These are phyloP conservation scores for Calocybe gangraenosa DNA, from an alignment of 768 basidiomycete genomes.

Conservation along the genomic window DNA sequence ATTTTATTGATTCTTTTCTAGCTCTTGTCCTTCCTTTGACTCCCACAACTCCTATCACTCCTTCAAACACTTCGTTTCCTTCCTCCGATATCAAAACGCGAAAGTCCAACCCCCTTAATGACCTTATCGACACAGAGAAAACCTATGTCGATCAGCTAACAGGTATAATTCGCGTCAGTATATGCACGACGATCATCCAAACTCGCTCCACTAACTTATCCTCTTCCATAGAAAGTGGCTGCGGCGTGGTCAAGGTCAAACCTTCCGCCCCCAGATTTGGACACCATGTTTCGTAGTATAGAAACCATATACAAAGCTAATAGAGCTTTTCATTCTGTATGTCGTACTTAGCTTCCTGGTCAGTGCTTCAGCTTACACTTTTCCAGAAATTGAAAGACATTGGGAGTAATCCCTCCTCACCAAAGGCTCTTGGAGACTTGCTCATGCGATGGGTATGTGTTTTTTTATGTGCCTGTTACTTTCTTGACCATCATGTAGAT, in stretches of 20 bases:
- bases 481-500: slow-evolving; percentile 51
- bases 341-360: slow-evolving; percentile 9
- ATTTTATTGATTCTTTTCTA: slow-evolving; percentile 13
- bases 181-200: slow-evolving; percentile 5
- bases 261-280: slow-evolving; percentile 88
- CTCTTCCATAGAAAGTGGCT: slow-evolving; percentile 74
- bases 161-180: slow-evolving; percentile 81
- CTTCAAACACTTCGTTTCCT: slow-evolving; percentile 22
- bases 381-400: slow-evolving; percentile 89
- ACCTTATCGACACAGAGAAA: slow-evolving; percentile 94
- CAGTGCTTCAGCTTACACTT: slow-evolving; percentile 11
- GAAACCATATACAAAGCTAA: slow-evolving; percentile 93
- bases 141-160: slow-evolving; percentile 87
- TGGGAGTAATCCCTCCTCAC: slow-evolving; percentile 86
- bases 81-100: slow-evolving; percentile 46
- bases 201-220: too few relatives aligned
- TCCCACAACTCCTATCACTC: slow-evolving; percentile 34
- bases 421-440: slow-evolving; percentile 91
- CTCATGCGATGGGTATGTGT: slow-evolving; percentile 92
- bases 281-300: slow-evolving; percentile 91
- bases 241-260: slow-evolving; percentile 97
- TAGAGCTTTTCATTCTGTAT: slow-evolving; percentile 69
- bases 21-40: slow-evolving; percentile 22
- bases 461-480: slow-evolving; percentile 2
- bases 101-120: slow-evolving; percentile 78